phyloP scores from a whole-genome alignment of 2,329 filamentous ascomycete species.

The Pyrenochaeta sp. region DNA sequence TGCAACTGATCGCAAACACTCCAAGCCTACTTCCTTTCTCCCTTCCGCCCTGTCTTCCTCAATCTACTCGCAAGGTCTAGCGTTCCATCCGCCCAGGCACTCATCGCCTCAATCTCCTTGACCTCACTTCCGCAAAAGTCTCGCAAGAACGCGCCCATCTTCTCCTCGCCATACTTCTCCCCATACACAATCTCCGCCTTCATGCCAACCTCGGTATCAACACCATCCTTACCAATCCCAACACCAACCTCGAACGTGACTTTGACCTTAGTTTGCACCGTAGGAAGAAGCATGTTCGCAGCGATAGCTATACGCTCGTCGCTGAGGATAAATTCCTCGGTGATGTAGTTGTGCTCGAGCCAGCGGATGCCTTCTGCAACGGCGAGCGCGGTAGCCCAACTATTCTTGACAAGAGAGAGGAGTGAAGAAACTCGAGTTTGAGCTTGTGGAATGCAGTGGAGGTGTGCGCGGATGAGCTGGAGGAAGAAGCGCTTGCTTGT shows the following conservation, averaged over 20 bases:
- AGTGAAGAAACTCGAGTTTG: conserved; percentile 66
- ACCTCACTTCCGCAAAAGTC: conserved; percentile 57
- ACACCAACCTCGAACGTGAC: conserved; percentile 65
- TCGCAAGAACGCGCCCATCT: conserved; percentile 75
- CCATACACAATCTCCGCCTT: conserved; percentile 75
- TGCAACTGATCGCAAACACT: background rate
- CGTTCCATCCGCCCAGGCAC: conserved; percentile 55
- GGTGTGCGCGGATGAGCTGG: conserved; percentile 72
- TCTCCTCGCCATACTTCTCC: conserved; percentile 77
- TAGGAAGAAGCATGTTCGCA: conserved; percentile 68
- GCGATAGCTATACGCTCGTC: conserved; percentile 72
- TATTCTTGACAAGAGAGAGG: conserved; percentile 65
- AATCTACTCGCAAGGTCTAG: conserved; percentile 55
- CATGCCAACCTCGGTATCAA: conserved; percentile 65
- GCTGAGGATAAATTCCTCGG: conserved; percentile 67
- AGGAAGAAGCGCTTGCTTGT: conserved; percentile 79
- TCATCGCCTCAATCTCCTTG: conserved; percentile 37
- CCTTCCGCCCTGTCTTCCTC: conserved; percentile 56
- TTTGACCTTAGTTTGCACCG: conserved; percentile 74
- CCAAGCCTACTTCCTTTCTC: conserved; percentile 38
- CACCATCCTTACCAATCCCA: conserved; percentile 53
- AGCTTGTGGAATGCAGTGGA: conserved; percentile 68
- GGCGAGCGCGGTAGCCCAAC: conserved; percentile 71
- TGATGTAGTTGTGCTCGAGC: conserved; percentile 71
- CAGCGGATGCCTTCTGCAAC: conserved; percentile 69